Evolutionary conservation across 305 asterid genomes (phyloP), one percentile per base, ranked within the genome.

Genomic region (Rubia tinctorum): DNA sequence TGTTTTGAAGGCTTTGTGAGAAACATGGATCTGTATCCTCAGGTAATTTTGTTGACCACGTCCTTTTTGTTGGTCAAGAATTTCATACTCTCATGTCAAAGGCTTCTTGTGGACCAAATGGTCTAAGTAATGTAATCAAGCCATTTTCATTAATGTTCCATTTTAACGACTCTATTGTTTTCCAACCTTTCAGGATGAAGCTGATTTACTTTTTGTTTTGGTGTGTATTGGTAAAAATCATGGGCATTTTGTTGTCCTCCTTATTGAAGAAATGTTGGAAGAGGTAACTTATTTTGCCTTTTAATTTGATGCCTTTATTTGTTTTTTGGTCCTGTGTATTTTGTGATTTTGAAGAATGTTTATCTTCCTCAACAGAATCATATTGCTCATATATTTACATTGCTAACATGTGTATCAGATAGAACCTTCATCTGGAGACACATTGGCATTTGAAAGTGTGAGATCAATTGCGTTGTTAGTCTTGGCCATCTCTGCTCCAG

Each of bases 401-500:
- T 66, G 58, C 23, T 20, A 67, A 42, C 78, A 51, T 76, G 72
- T 79, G 71, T 71, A 60, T 66, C 90, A 95, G 98, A 82, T 95
- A 71, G 98, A 90, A 80, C 96, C 97, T 80, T 87, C 93, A 64
- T 78, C 76, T 68, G 93, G 83, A 67, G 94, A 89, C 66, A 82
- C 82, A 65, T 82, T 89, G 88, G 83, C 78, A 34, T 84, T 82
- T 53, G 86, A 81, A 80, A 86, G 81, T 59, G 76, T 65, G 8
- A 86, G 86, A 77, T 79, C 86, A 39, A 85, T 88, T 77, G 90
- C 96, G 66, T 80, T 87, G 43, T 77, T 95, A 70, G 91, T 85
- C 75, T 80, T 95, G 73, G 91, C 96, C 75, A 84, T 86, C 80
- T 90, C 99, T 55, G 95, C 95, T 66, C 97, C 99, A 27, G 88